phyloP scores from a whole-genome alignment of 371 early-diverging fungal genomes.

The Saksenaea oblongispora region DNA sequence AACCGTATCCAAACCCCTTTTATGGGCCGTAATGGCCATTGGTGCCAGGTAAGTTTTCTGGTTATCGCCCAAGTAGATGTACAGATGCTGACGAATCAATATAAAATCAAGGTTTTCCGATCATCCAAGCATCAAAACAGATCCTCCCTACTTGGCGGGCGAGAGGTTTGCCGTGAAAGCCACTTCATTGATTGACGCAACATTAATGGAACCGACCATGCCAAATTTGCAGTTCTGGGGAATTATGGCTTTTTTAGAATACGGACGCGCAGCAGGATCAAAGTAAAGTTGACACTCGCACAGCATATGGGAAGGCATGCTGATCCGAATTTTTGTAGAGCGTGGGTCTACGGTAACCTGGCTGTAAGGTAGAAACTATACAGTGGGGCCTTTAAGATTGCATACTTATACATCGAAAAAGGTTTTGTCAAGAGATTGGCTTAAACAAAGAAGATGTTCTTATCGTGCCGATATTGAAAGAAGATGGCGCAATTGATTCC shows the following conservation, averaged over 20 bases:
- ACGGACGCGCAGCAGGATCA: conserved; percentile 63
- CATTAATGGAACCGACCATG: conserved; percentile 53
- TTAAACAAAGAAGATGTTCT: conserved; percentile 56
- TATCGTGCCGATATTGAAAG: conserved; percentile 26
- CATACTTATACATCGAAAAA: not conserved
- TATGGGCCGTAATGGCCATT: conserved; percentile 50
- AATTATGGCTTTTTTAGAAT: conserved; percentile 59
- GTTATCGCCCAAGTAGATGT: not conserved
- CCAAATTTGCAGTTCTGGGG: conserved; percentile 62
- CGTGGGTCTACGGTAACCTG: conserved; percentile 69
- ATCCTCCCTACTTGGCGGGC: conserved; percentile 50
- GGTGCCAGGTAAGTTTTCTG: conserved; percentile 36
- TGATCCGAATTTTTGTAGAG: conserved; percentile 19
- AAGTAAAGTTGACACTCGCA: conserved; percentile 21
- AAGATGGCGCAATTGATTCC: conserved; percentile 43
- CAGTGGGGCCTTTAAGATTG: not conserved
- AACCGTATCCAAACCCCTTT: conserved; percentile 36
- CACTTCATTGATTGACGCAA: conserved; percentile 36
- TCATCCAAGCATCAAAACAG: conserved; percentile 42
- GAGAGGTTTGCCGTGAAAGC: conserved; percentile 50
- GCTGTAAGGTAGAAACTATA: conserved; percentile 41
- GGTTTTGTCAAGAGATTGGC: conserved; percentile 55
- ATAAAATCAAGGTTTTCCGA: conserved; percentile 33
- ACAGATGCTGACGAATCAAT: not conserved
- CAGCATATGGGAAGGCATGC: not conserved